These are phyloP conservation scores for Chiua virens DNA, from an alignment of 768 basidiomycete genomes.

Conservation along the genomic window DNA sequence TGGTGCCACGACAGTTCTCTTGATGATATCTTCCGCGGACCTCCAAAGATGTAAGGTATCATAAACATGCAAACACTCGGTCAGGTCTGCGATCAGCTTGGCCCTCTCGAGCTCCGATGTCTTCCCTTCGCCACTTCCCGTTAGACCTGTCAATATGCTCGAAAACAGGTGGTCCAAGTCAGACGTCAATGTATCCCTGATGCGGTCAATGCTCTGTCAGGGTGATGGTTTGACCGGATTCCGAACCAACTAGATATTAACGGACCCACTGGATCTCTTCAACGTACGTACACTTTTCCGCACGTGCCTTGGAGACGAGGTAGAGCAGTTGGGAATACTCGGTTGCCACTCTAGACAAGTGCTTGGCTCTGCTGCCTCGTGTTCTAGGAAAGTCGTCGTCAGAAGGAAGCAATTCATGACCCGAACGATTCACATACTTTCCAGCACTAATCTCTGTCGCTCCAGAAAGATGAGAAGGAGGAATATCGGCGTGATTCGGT, in stretches of 20 bases:
- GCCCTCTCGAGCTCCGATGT: constrained; percentile 62
- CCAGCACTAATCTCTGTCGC: constrained; percentile 36
- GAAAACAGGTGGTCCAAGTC: constrained; percentile 86
- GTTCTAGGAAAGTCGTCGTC: constrained; percentile 38
- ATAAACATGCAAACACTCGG: constrained; percentile 79
- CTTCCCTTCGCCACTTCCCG: constrained; percentile 47
- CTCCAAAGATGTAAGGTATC: constrained; percentile 79
- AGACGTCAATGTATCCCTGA: constrained; percentile 80
- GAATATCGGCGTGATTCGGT: constrained; percentile 36
- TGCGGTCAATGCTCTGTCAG: constrained; percentile 74
- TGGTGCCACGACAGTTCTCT: constrained; percentile 64
- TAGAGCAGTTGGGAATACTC: constrained; percentile 95
- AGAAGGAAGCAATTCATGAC: neutral
- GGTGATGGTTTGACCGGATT: constrained; percentile 8
- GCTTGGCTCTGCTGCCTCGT: constrained; percentile 70
- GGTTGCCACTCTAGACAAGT: constrained; percentile 78
- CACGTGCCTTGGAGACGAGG: constrained; percentile 77
- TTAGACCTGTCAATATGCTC: constrained; percentile 52
- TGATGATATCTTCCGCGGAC: constrained; percentile 86
- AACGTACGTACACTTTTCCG: constrained; percentile 77
- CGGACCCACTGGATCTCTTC: constrained; percentile 84
- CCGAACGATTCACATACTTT: constrained; percentile 21
- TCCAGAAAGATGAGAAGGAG: constrained; percentile 30
- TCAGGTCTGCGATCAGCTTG: constrained; percentile 63
- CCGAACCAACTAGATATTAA: constrained; percentile 22